phyloP scores from a whole-genome alignment of 495 filamentous ascomycete species.

The Peziza echinospora region DNA sequence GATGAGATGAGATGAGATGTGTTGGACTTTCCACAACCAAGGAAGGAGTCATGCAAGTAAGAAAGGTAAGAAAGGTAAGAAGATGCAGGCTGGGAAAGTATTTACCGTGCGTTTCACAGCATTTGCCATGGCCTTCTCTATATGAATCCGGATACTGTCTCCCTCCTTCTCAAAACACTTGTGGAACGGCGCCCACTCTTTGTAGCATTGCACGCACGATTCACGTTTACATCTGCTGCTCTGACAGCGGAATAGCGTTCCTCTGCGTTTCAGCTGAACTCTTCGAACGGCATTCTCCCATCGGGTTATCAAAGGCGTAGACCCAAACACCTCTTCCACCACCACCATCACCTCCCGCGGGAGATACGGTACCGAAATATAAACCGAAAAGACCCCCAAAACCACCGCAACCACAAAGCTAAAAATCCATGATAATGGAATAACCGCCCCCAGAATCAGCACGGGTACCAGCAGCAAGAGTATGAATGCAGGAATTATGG shows the following conservation, averaged over 20 bases:
- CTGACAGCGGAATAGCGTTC: conserved; percentile 42
- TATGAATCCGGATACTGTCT: conserved; percentile 57
- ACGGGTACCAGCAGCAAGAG: conserved; percentile 20
- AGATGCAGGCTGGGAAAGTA: background rate
- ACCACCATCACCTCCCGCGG: background rate
- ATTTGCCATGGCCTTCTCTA: conserved; percentile 76
- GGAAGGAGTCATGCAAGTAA: no score
- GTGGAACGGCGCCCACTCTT: conserved; percentile 45
- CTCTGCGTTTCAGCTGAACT: conserved; percentile 9
- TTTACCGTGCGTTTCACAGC: conserved; percentile 66
- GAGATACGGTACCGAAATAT: conserved; percentile 3
- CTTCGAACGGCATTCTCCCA: conserved; percentile 3
- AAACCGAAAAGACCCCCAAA: background rate
- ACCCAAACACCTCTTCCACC: background rate
- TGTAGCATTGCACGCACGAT: conserved; percentile 58
- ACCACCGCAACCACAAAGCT: background rate
- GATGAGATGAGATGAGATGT: no score
- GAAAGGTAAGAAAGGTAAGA: background rate
- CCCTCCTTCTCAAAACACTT: conserved; percentile 39
- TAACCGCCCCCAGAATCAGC: conserved; percentile 1
- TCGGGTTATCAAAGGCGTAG: background rate
- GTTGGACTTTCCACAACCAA: no score
- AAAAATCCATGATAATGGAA: no score
- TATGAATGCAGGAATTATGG: conserved; percentile 21
- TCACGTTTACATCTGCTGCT: conserved; percentile 39